phyloP scores from a whole-genome alignment of 352 stramenopile genomes.

The Globisporangium okanoganense region DNA sequence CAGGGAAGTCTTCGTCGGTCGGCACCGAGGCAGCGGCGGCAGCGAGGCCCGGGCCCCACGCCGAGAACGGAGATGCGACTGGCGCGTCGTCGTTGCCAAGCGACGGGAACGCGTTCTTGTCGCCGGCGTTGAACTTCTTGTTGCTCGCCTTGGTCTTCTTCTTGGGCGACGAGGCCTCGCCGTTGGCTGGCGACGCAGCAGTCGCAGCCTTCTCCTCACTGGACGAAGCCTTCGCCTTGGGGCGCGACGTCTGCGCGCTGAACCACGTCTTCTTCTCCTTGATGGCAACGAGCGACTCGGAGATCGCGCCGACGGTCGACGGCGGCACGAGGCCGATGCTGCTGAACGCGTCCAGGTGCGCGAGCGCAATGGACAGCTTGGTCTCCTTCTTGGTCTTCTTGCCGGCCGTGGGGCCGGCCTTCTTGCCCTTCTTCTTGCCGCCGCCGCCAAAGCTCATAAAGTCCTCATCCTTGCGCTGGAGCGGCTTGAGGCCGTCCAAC shows the following conservation, averaged over 20 bases:
- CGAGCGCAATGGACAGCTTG: slow-evolving; percentile 76
- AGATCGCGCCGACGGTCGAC: slow-evolving; percentile 75
- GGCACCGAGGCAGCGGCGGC: slow-evolving; percentile 28
- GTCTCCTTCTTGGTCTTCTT: slow-evolving; percentile 81
- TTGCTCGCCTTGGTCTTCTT: slow-evolving; percentile 60
- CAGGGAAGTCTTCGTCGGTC: slow-evolving; percentile 25
- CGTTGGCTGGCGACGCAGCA: slow-evolving; percentile 17
- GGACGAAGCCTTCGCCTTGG: slow-evolving; percentile 14
- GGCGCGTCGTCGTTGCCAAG: slow-evolving; percentile 47
- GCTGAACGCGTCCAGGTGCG: slow-evolving; percentile 89
- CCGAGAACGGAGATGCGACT: slow-evolving; percentile 16
- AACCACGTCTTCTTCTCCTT: slow-evolving; percentile 95
- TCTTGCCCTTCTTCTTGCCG: slow-evolving; percentile 71
- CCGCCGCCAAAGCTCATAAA: slow-evolving; percentile 72
- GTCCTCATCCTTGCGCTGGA: slow-evolving; percentile 84
- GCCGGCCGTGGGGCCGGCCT: slow-evolving; percentile 17
- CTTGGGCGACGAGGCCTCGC: slow-evolving; percentile 51
- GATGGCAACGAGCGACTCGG: slow-evolving; percentile 89
- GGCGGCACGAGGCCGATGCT: slow-evolving; percentile 90
- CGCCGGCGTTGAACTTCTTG: slow-evolving; percentile 81
- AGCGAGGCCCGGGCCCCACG: slow-evolving; percentile 63
- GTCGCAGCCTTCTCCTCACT: slow-evolving; percentile 28
- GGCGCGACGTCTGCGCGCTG: slow-evolving; percentile 54
- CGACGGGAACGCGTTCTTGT: slow-evolving; percentile 79
- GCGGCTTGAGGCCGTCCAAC: slow-evolving; percentile 91